Evolutionary conservation across 1,139 yeast species (phyloP).

Genomic region (Nakaseomyces bracarensis): DNA sequence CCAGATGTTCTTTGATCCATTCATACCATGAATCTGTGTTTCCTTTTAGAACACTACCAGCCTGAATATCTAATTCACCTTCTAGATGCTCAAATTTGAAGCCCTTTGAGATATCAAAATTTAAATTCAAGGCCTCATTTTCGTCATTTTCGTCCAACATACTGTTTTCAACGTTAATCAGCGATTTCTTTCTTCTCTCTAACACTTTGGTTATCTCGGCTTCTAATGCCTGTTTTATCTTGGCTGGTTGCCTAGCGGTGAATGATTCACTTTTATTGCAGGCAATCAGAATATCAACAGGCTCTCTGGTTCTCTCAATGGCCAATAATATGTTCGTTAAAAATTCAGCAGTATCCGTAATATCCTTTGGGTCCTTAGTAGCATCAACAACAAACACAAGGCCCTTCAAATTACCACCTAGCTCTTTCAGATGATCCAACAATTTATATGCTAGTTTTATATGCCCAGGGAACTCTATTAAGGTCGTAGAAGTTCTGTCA

Average conservation of each 20-base stretch:
- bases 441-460: conserved; percentile 53
- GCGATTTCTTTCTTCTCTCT: conserved; percentile 24
- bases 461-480: conserved; percentile 85
- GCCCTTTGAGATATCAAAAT: conserved; percentile 11
- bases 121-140: conserved; percentile 11
- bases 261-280: conserved; percentile 80
- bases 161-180: conserved; percentile 25
- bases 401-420: conserved; percentile 44
- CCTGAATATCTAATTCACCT: conserved; percentile 60
- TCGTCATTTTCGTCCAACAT: conserved; percentile 67
- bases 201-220: conserved; percentile 45
- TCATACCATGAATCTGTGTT: conserved; percentile 55
- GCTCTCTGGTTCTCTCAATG: conserved; percentile 51
- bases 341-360: conserved; percentile 45
- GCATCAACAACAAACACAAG: conserved; percentile 64
- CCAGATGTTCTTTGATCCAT: conserved; percentile 57
- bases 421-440: conserved; percentile 38
- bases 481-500: conserved; percentile 33
- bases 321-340: conserved; percentile 46
- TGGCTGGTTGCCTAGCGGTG: conserved; percentile 62
- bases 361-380: conserved; percentile 39
- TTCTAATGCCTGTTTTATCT: conserved; percentile 53
- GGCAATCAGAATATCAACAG: conserved; percentile 65
- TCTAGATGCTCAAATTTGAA: conserved; percentile 39
- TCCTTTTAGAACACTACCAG: conserved; percentile 59